Evolutionary conservation across 345 rosid species (phyloP), one percentile per base, ranked within the genome.

Genomic region (Cardamine chenopodiifolia): DNA sequence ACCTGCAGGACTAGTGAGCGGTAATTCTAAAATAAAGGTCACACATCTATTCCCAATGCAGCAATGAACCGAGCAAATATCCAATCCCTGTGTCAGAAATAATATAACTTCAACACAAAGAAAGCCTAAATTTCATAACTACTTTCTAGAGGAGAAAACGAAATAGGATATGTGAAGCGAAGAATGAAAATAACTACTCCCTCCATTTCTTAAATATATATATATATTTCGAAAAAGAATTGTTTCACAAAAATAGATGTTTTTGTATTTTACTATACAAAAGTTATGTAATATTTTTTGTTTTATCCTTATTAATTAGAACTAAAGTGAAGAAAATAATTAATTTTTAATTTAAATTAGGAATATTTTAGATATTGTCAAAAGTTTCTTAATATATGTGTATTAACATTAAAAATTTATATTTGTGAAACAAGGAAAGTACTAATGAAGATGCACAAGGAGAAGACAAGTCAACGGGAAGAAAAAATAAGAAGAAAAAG

Each of bases 51-150:
- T 44, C 4, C 68, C 68, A 25, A 44, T 44, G 68, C 53, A 14
- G 25, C 20, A 11, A 23, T 25, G 18, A 40, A 25, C 4, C 15
- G 42, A 42, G 13, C 15, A 4, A 61, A 52, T 8, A 10, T 61
- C 32, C 20, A 22, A 22, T 37, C 19, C 6, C 4, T 14, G 7
- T 62, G 22, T 40, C 66, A 19, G 66, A 23, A 14, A 23, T 25
- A 20, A 20, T 23, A n/a, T 25, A 53, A 23, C 68, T 62, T 62
- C 68, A 26, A 62, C 37, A 9, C 53, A 62, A 62, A n/a, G 68
- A 62, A 62, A 62, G n/a, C 32, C 67, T 40, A 15, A 12, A 12
- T 8, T 42, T 62, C 35, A 23, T 23, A 11, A 22, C 28, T 4
- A 4, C 3, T 49, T 20, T 25, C 7, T 13, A 6, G 32, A 25